These are phyloP conservation scores for Chlorella sp. DNA, from an alignment of 139 green algal genomes.

Conservation along the genomic window DNA sequence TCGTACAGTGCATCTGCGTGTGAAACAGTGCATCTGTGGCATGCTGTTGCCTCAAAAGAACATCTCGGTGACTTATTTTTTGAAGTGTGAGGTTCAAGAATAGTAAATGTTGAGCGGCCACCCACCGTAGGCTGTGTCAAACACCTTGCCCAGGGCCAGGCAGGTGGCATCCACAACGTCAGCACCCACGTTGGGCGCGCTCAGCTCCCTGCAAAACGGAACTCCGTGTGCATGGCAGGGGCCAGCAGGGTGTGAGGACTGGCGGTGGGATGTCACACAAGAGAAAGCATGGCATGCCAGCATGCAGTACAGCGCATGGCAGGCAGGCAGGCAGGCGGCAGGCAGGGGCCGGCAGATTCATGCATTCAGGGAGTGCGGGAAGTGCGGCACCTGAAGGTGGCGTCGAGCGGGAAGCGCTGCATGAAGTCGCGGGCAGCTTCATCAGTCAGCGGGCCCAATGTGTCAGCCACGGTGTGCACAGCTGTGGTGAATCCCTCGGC, in stretches of 20 bases:
- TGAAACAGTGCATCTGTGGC: no score
- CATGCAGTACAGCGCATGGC: background rate
- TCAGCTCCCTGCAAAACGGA: slow-evolving; percentile 33
- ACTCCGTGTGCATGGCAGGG: no score
- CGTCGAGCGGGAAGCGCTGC: background rate
- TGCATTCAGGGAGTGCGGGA: no score
- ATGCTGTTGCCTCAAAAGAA: no score
- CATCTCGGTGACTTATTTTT: no score
- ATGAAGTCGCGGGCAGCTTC: background rate
- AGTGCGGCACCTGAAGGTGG: slow-evolving; percentile 6
- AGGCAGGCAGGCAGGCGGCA: background rate
- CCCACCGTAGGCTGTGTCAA: slow-evolving; percentile 10
- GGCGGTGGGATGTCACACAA: no score
- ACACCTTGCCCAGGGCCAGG: slow-evolving; percentile 16
- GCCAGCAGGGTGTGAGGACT: no score
- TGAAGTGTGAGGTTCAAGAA: no score
- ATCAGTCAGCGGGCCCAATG: background rate
- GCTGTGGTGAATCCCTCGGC: background rate
- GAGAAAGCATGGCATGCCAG: background rate
- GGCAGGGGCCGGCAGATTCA: no score
- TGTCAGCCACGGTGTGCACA: background rate
- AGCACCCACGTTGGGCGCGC: background rate
- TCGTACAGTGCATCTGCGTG: no score
- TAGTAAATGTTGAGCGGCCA: background rate
- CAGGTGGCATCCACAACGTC: background rate